A percentile compares a stretch with the other conserved stretches of the same genome.
phyloP scores from a whole-genome alignment of 225 moss, liverwort and hornwort species.

The Physcomitrellopsis africana region DNA sequence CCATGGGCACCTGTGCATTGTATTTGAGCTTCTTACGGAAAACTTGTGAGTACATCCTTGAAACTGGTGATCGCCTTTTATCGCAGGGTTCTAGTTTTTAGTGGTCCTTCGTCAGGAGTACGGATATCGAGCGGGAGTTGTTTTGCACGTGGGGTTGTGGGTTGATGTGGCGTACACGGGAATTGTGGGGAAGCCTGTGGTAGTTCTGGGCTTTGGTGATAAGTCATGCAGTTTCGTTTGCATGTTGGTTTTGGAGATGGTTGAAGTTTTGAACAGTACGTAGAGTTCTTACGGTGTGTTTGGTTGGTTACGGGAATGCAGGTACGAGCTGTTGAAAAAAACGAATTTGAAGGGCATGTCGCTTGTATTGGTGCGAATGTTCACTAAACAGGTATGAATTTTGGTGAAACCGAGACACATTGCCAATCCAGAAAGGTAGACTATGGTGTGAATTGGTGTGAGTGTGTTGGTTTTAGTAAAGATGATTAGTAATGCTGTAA shows the following conservation, averaged over 20 bases:
- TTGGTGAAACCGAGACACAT: background rate
- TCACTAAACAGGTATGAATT: constrained; percentile 74
- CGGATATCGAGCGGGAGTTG: too few species aligned
- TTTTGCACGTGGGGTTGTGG: background rate
- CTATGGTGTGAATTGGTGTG: background rate
- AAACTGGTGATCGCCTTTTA: background rate
- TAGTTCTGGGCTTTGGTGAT: background rate
- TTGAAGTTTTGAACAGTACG: background rate
- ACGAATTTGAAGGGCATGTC: constrained; percentile 85
- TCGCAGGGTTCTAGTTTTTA: background rate
- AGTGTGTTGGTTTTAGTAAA: background rate
- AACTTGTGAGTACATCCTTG: constrained; percentile 45
- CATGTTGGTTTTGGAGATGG: background rate
- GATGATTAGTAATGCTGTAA: background rate
- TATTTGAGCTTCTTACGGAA: constrained; percentile 56
- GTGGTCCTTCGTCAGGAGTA: background rate
- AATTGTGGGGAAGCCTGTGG: background rate
- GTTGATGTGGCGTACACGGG: background rate
- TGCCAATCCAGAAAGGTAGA: background rate
- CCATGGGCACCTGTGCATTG: constrained; percentile 65
- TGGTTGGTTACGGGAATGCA: constrained; percentile 26
- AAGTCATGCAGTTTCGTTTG: background rate
- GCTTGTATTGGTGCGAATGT: constrained; percentile 77
- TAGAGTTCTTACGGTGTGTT: background rate
- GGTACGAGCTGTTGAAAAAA: constrained; percentile 81